phyloP scores from a whole-genome alignment of 208 protist genomes.

The Leishmania arabica region DNA sequence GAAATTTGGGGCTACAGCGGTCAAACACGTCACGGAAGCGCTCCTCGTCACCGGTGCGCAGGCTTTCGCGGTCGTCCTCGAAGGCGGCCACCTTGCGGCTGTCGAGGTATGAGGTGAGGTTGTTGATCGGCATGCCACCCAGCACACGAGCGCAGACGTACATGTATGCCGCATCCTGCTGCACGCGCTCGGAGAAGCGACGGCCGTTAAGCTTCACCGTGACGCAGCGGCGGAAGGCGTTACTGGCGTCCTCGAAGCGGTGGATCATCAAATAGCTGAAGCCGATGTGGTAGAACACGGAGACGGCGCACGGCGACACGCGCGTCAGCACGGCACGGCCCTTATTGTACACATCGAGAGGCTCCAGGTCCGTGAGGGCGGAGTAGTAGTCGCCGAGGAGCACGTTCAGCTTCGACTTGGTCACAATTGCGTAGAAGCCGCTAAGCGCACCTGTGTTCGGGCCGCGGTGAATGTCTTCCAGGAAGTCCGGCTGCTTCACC shows the following conservation, averaged over 20 bases:
- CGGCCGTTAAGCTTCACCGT: constrained; percentile 66
- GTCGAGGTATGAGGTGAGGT: constrained; percentile 69
- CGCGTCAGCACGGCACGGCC: constrained; percentile 63
- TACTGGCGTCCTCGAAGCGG: constrained; percentile 88
- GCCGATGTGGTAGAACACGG: constrained; percentile 85
- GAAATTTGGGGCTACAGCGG: constrained; percentile 90
- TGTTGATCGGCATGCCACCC: constrained; percentile 75
- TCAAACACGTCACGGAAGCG: constrained; percentile 92
- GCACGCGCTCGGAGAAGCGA: constrained; percentile 85
- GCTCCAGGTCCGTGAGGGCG: constrained; percentile 69
- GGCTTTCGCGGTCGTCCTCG: constrained; percentile 86
- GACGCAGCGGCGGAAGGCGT: constrained; percentile 77
- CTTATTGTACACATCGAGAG: constrained; percentile 73
- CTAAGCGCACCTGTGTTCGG: constrained; percentile 50
- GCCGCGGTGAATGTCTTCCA: constrained; percentile 45
- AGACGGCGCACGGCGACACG: constrained; percentile 75
- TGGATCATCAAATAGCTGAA: constrained; percentile 93
- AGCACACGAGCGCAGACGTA: constrained; percentile 82
- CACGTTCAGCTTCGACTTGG: constrained; percentile 81
- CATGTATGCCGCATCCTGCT: constrained; percentile 84
- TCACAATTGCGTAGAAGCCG: constrained; percentile 86
- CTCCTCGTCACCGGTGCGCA: constrained; percentile 84
- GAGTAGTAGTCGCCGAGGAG: constrained; percentile 86
- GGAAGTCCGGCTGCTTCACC: constrained; percentile 46
- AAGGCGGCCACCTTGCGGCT: constrained; percentile 55